Evolutionary conservation across 1,284 basidiomycete species (phyloP), one percentile per base, ranked within the genome.

Genomic region (Athelia sp.): DNA sequence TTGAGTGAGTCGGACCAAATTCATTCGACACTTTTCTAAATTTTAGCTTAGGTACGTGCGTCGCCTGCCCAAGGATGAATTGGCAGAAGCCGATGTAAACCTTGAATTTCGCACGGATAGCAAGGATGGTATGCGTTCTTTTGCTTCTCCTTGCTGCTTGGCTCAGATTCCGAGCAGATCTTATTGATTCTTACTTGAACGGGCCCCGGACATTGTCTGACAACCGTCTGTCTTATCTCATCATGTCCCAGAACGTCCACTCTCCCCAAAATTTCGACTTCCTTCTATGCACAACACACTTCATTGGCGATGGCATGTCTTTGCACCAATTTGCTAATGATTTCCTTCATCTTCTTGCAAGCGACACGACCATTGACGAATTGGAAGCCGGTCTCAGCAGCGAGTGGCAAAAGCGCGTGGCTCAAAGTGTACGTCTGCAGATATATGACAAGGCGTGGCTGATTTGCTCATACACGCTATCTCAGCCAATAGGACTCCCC

Each of bases 221-320:
- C 57, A 62, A 76, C 1, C 74, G 84, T 2, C 76, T 92, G 32
- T 85, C 88, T 2, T 84, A 83, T 58, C 76, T 93, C 49, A 70
- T 90, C 43, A 59, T 87, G 17, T 84, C 87, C 1, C 62, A 63
- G 36, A 29, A 29, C 13, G 26, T 29, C 26, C 58, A 63, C 11
- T n/a, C 36, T 17, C 40, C 31, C 6, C 14, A 26, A 10, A 46
- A 35, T 32, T 81, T 71, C 57, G 77, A 87, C 58, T 61, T 85
- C 45, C 64, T 87, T 45, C 74, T 90, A 26, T 82, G 81, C 57
- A 81, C 84, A 3, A 77, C 84, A 10, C 87, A 90, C 58, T 90
- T 82, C 62, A 62, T 90, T 35, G 87, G 86, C 9, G 88, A 91
- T 60, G 87, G 86, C 22, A 87, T 88, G 80, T 86, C 87, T 2